Percentiles rank a stretch among this genome's conserved stretches.
Conservation (phyloP, 2,329 filamentous ascomycete species). For the Monilinia vaccinii-corymbosi region DNA sequence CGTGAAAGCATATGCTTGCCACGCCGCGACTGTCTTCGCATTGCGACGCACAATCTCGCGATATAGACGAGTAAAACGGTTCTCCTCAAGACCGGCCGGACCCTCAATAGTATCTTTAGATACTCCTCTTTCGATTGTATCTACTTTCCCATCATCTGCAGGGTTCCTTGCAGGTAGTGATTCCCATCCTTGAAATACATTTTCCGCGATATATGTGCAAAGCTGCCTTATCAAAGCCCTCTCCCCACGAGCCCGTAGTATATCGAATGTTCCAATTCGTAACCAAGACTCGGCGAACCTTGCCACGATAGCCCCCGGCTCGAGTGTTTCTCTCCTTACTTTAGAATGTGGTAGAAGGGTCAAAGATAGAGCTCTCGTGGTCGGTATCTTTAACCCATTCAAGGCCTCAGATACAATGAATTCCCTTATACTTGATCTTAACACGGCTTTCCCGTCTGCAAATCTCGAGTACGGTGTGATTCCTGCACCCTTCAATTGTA, state of each 20-base stretch:
- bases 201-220: conserved; percentile 75
- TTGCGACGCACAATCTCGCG: conserved; percentile 81
- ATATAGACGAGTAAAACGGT: conserved; percentile 80
- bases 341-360: conserved; percentile 63
- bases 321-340: conserved; percentile 69
- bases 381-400: conserved; percentile 76
- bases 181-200: conserved; percentile 83
- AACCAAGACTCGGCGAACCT: conserved; percentile 90
- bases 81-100: conserved; percentile 59
- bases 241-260: conserved; percentile 76
- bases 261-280: conserved; percentile 89
- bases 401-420: conserved; percentile 88
- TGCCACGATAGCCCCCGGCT: conserved; percentile 87
- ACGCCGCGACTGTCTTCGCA: conserved; percentile 77
- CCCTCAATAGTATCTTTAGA: conserved; percentile 55
- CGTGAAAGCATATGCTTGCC: conserved; percentile 99
- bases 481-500: conserved; percentile 92
- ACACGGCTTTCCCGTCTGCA: conserved; percentile 87
- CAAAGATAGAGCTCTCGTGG: conserved; percentile 76
- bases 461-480: conserved; percentile 92
- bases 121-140: conserved; percentile 37
- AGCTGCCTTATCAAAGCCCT: conserved; percentile 63
- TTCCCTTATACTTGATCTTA: conserved; percentile 87
- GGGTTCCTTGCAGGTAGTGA: conserved; percentile 56
- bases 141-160: conserved; percentile 41